Evolutionary conservation across 148 eudicot species (phyloP).

Genomic region (Vaccinium corymbosum): DNA sequence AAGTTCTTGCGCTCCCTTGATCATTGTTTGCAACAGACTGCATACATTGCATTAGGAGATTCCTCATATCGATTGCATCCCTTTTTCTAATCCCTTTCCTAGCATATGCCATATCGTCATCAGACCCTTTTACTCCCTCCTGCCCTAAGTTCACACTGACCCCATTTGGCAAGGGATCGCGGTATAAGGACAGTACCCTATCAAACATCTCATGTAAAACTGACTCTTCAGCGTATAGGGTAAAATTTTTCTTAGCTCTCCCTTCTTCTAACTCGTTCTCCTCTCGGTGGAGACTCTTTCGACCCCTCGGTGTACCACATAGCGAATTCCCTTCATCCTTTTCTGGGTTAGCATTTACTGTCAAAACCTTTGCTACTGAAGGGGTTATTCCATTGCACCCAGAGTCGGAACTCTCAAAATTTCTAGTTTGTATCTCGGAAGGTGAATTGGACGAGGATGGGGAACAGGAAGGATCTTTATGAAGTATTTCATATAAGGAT

Average conservation of each 20-base stretch:
- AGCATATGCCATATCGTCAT: background rate
- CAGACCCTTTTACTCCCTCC: conserved; percentile 14
- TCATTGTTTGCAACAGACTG: conserved; percentile 38
- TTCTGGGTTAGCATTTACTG: background rate
- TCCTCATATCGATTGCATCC: conserved; percentile 41
- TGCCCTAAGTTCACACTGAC: background rate
- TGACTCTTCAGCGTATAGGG: conserved; percentile 27
- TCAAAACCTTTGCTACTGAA: conserved; percentile 21
- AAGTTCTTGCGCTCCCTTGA: conserved; percentile 29
- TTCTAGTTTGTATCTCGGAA: too few species aligned
- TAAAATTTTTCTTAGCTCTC: conserved; percentile 32
- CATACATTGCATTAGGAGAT: conserved; percentile 46
- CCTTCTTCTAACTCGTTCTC: conserved; percentile 14
- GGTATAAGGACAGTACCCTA: conserved; percentile 37
- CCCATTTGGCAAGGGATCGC: conserved; percentile 2
- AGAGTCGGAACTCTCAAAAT: conserved; percentile 25
- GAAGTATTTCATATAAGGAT: conserved; percentile 13
- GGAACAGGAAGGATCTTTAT: background rate
- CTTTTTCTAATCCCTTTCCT: conserved; percentile 23
- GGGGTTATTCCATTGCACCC: conserved; percentile 20
- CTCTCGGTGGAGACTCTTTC: conserved; percentile 23
- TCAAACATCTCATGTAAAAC: conserved; percentile 45
- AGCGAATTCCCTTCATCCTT: background rate
- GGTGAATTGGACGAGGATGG: too few species aligned
- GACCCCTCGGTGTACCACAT: conserved; percentile 22